Conservation (phyloP, 495 filamentous ascomycete genomes). For the Peziza echinospora region DNA sequence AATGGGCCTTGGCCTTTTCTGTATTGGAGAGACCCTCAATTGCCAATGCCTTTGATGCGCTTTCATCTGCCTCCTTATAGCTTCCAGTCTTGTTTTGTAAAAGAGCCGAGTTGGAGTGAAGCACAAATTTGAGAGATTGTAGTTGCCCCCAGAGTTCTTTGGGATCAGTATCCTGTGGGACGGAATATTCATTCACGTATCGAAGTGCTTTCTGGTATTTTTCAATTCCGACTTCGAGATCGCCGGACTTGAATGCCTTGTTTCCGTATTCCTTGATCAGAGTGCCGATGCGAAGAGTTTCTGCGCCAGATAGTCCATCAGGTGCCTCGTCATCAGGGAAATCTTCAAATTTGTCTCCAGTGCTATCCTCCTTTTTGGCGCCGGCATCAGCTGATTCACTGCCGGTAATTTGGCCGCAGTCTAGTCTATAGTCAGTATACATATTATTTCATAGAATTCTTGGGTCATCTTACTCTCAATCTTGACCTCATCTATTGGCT, state of each 20-base stretch:
- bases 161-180: conserved; percentile 40
- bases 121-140: conserved; percentile 48
- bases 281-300: conserved; percentile 57
- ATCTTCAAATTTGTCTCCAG: conserved; percentile 86
- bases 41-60: conserved; percentile 49
- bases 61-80: conserved; percentile 43
- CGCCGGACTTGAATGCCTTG: conserved; percentile 62
- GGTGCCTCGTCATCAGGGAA: conserved; percentile 69
- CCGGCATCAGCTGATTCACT: conserved; percentile 39
- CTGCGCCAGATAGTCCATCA: conserved; percentile 32
- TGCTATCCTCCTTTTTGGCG: conserved; percentile 47
- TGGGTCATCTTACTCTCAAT: conserved; percentile 30
- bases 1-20: conserved; percentile 76
- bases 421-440: conserved; percentile 16
- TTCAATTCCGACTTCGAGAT: conserved; percentile 49
- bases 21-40: conserved; percentile 38
- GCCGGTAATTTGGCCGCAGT: conserved; percentile 69
- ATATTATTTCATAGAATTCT: not conserved
- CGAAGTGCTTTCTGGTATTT: conserved; percentile 98
- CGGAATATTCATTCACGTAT: conserved; percentile 77
- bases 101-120: conserved; percentile 59
- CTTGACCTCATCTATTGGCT: conserved; percentile 47
- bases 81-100: conserved; percentile 59
- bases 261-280: conserved; percentile 85
- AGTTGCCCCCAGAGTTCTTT: conserved; percentile 43